A percentile compares a stretch with the other conserved stretches of the same genome.
Conservation (phyloP, 2,329 filamentous ascomycete genomes). For the Fusarium papillatum region DNA sequence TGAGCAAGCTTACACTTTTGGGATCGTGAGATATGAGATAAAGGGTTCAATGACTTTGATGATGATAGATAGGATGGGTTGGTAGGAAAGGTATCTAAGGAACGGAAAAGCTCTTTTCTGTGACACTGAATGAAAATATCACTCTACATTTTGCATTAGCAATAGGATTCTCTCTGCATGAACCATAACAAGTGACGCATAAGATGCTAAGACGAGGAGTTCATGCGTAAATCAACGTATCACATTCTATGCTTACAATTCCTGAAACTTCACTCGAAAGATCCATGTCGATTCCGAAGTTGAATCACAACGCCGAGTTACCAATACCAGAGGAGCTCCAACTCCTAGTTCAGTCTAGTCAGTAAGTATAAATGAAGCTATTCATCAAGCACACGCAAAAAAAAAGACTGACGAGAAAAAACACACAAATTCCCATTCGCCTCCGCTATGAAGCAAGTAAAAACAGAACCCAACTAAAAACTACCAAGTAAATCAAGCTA, state of each 20-base stretch:
- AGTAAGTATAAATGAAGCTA: neutral
- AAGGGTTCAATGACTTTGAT: constrained; percentile 7
- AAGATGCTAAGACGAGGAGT: neutral
- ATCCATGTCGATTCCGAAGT: neutral
- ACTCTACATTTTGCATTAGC: neutral
- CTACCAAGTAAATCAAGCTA: constrained; percentile 35
- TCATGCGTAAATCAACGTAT: neutral
- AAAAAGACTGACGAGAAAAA: constrained; percentile 26
- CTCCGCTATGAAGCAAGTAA: constrained; percentile 49
- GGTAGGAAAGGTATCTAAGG: neutral
- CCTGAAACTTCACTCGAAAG: neutral
- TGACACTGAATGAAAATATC: neutral
- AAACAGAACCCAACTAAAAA: constrained; percentile 34
- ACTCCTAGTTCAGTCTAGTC: neutral
- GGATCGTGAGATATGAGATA: constrained; percentile 50
- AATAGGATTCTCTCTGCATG: neutral
- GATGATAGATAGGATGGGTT: neutral
- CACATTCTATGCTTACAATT: neutral
- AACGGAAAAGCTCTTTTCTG: constrained; percentile 10
- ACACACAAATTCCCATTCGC: constrained; percentile 45
- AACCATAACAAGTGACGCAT: neutral
- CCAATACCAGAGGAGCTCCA: neutral
- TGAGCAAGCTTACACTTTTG: constrained; percentile 65
- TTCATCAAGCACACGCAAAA: neutral
- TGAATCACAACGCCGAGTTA: neutral